Base-by-base conservation (phyloP, 2,329 filamentous ascomycete species). In the Phialocephala sp. region DNA sequence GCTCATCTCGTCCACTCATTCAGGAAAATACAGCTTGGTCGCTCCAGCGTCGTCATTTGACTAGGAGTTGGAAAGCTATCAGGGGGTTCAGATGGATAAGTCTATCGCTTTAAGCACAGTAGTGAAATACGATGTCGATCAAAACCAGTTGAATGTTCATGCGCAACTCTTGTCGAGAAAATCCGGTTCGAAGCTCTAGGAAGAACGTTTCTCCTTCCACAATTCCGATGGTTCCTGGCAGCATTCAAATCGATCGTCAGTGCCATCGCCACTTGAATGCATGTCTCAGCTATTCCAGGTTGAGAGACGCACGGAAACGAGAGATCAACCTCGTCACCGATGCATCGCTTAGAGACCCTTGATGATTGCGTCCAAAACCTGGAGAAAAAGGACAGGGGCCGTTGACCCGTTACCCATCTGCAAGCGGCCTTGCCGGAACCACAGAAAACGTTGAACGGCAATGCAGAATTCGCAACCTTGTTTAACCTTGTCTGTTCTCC, bases 241-340 rank as follows among this genome's bases (percentile, higher is more conserved):
- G 63, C 27, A 18, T 15, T 45, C 15, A 11, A 14, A 65, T 62
- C 52, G 57, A 67, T 62, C 62, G 59, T 47, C 65, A 64, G 45
- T 63, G 50, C n/a, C 24, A 20, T 63, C 60, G 63, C 67, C 64
- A 66, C 64, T 57, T 45, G 18, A 36, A 47, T 63, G 64, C 62
- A 66, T 54, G 60, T 60, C 60, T 69, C 67, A 69, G 67, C 67
- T 69, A 63, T 65, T 60, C 67, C 47, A 59, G 67, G 67, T 50
- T 69, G 36, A 63, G 15, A 36, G 57, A 60, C 4, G 59, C 36
- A 62, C 47, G 37, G 39, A 55, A 59, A 56, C 58, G 63, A 15
- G 61, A 57, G 64, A 68, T 66, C 65, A 56, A 58, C 65, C 63
- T 66, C 65, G 65, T 66, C 54, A 52, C 47, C 56, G 20, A 41